Base-by-base conservation (phyloP, 345 rosid species). In the Combretum micranthum region DNA sequence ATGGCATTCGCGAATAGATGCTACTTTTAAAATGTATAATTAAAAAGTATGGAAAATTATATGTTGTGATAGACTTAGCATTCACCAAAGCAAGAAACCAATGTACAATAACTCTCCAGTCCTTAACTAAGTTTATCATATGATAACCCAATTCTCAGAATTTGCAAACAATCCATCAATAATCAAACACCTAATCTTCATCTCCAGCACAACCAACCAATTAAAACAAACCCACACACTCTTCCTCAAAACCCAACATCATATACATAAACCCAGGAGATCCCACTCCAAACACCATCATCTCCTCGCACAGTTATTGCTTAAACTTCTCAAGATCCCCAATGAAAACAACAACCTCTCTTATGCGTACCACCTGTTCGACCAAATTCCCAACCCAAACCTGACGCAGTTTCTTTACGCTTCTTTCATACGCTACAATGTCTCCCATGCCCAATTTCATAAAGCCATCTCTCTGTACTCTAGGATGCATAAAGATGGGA, bases 301-400 rank as follows among this genome's bases (percentile, higher is more conserved):
- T 20, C 39, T 57, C 19, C 52, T 62, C 23, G 42, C 56, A 43
- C 56, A 13, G 7, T 64, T 73, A 22, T 66, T 73, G 23, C 49
- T 21, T 55, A 61, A 59, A 44, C 60, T 73, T 0, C 54, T 70
- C 4, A 3, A 2, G 13, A 0, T 55, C 0, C 59, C 73, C 12
- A 58, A 64, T 1, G 39, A 32, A 32, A 32, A 7, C 44, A 69
- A 73, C 51, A 70, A 73, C 64, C 53, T 73, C 23, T 14, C 56
- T 25, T 73, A 73, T 54, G 76, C 76, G 15, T 64, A 49, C 69
- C 66, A 46, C 43, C 46, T 77, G 74, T 77, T 77, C 61, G 81
- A 73, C 56, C 53, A 44, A 64, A 70, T 73, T 32, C 74, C 76
- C 60, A 42, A 66, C 8, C n/a, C 71, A 42, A 62, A 55, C 39